A percentile compares a stretch with the other conserved stretches of the same genome.
Evolutionary conservation across 2,329 filamentous ascomycete species (phyloP).

Genomic region (Triangularia setosa): DNA sequence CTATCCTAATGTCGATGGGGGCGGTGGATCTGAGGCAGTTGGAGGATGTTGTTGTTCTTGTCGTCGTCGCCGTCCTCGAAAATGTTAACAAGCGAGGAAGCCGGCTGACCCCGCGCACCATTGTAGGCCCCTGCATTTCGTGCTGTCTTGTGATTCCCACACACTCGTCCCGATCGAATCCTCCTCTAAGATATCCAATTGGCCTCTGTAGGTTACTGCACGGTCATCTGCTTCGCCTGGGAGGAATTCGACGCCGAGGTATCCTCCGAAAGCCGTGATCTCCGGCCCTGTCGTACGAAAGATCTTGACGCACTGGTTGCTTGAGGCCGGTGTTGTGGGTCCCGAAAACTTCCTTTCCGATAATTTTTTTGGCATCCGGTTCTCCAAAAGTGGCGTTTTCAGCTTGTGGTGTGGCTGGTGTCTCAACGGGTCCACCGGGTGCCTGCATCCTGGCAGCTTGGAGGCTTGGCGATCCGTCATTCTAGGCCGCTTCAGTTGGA

Average conservation of each 20-base stretch:
- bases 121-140: constrained; percentile 53
- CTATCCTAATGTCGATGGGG: constrained; percentile 33
- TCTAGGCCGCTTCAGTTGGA: background rate
- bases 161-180: background rate
- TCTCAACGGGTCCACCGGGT: background rate
- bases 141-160: constrained; percentile 17
- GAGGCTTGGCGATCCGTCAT: background rate
- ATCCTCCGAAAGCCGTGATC: constrained; percentile 8
- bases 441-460: constrained; percentile 4
- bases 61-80: constrained; percentile 18
- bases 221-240: constrained; percentile 16
- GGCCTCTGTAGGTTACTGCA: constrained; percentile 20
- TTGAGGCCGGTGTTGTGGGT: constrained; percentile 10
- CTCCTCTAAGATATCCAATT: constrained; percentile 32
- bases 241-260: background rate
- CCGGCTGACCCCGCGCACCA: constrained; percentile 41
- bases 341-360: constrained; percentile 28
- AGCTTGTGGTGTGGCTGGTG: constrained; percentile 8
- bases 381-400: constrained; percentile 9
- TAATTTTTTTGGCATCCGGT: constrained; percentile 15
- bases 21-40: constrained; percentile 33
- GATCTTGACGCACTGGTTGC: background rate
- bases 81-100: constrained; percentile 9
- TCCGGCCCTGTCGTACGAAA: constrained; percentile 4
- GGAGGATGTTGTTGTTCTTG: constrained; percentile 34